phyloP scores from a whole-genome alignment of 257 asterid genomes.

The Handroanthus guayacan region DNA sequence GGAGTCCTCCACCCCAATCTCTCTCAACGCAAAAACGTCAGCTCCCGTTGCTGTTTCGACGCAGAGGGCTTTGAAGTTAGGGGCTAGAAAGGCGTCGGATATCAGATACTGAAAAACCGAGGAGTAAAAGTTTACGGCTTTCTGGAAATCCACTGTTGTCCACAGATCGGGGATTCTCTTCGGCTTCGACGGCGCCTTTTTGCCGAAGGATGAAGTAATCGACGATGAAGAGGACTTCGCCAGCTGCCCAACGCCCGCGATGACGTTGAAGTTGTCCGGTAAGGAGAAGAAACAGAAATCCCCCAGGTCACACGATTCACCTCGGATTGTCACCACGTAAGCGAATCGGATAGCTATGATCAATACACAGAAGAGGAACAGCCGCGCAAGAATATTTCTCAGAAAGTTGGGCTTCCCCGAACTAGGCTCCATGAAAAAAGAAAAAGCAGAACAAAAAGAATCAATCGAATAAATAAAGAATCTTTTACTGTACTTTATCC shows the following conservation, averaged over 20 bases:
- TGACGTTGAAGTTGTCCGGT: slow-evolving; percentile 31
- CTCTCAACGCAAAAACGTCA: slow-evolving; percentile 54
- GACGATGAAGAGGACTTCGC: not conserved
- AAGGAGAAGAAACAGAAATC: slow-evolving; percentile 45
- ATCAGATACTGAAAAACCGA: slow-evolving; percentile 42
- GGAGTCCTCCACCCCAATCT: slow-evolving; percentile 54
- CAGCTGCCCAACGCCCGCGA: slow-evolving; percentile 24
- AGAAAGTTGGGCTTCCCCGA: slow-evolving; percentile 6
- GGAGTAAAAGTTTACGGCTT: slow-evolving; percentile 36
- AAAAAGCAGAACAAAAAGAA: not conserved
- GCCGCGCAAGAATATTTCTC: not conserved
- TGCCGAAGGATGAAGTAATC: not conserved
- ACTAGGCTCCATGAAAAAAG: not conserved
- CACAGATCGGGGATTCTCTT: slow-evolving; percentile 35
- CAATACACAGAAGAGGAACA: not conserved
- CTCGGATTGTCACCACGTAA: slow-evolving; percentile 7
- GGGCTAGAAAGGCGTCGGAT: slow-evolving; percentile 39
- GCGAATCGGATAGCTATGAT: slow-evolving; percentile 1
- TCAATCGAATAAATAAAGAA: not conserved
- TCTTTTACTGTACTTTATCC: not conserved
- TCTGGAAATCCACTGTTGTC: slow-evolving; percentile 36
- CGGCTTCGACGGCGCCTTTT: slow-evolving; percentile 18
- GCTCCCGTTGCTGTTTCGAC: slow-evolving; percentile 42
- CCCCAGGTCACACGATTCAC: slow-evolving; percentile 32
- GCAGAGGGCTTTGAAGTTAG: slow-evolving; percentile 37